phyloP scores from a whole-genome alignment of 73 alveolate species.

The Durusdinium trenchii region DNA sequence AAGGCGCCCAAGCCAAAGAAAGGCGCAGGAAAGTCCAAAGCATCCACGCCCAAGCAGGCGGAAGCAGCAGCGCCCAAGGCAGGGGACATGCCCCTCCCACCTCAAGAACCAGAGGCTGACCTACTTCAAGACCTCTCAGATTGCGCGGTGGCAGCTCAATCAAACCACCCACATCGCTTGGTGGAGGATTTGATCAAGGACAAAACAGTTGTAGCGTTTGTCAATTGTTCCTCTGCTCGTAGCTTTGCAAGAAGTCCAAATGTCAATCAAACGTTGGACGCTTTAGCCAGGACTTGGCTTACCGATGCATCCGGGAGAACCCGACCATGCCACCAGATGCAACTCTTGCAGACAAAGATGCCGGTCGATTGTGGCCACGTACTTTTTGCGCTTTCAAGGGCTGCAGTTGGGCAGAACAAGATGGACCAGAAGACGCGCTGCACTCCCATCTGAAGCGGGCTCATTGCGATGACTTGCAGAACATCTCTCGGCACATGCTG shows the following conservation, averaged over 20 bases:
- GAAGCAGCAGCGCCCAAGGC: neutral
- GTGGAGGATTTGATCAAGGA: slow-evolving; percentile 39
- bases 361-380: slow-evolving; percentile 50
- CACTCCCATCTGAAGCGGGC: neutral
- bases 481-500: neutral
- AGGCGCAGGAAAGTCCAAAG: neutral
- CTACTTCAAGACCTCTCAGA: neutral
- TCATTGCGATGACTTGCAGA: neutral
- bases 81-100: neutral
- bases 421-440: neutral
- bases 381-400: slow-evolving; percentile 37
- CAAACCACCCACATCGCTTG: slow-evolving; percentile 28
- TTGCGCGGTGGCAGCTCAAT: neutral
- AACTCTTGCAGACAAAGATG: neutral
- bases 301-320: neutral
- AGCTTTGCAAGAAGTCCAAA: neutral
- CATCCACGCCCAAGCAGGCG: neutral
- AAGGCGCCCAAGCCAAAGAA: neutral
- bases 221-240: no score
- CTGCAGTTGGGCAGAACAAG: neutral
- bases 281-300: neutral
- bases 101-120: neutral
- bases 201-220: neutral
- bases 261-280: no score
- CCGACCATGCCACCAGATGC: slow-evolving; percentile 63